Evolutionary conservation across 2,329 filamentous ascomycete genomes (phyloP).

Genomic region (Emmonsia crescens): DNA sequence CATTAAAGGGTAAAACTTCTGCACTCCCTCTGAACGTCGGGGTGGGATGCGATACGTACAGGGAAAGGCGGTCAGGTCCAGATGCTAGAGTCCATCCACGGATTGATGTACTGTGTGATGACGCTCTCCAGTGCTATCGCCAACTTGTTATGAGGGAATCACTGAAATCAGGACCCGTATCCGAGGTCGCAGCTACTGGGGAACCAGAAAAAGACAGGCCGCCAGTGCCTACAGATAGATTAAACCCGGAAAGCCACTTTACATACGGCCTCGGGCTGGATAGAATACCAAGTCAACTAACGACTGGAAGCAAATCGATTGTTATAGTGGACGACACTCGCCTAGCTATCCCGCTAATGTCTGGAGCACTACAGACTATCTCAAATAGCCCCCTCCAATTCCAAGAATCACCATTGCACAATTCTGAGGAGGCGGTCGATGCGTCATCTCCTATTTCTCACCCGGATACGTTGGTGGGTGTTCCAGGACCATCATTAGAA

Average conservation of each 20-base stretch:
- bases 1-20: constrained; percentile 30
- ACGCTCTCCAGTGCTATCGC: constrained; percentile 67
- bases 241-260: constrained; percentile 5
- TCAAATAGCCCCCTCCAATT: background rate
- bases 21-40: constrained; percentile 35
- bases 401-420: background rate
- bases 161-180: constrained; percentile 17
- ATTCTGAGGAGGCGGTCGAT: background rate
- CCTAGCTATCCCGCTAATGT: constrained; percentile 28
- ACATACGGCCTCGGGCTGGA: constrained; percentile 19
- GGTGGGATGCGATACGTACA: constrained; percentile 35
- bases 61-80: constrained; percentile 27
- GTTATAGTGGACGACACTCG: constrained; percentile 66
- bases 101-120: constrained; percentile 73
- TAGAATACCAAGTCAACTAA: constrained; percentile 47
- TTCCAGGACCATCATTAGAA: constrained; percentile 1
- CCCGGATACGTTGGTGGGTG: background rate
- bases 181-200: constrained; percentile 8
- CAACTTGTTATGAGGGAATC: constrained; percentile 59
- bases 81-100: constrained; percentile 45
- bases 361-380: constrained; percentile 22
- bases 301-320: constrained; percentile 77
- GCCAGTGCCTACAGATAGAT: background rate
- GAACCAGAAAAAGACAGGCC: constrained; percentile 1
- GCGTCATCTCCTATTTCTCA: background rate